A percentile compares a stretch with the other conserved stretches of the same genome.
Conservation (phyloP, 1,284 basidiomycete species). For the Heterobasidion occidentale region DNA sequence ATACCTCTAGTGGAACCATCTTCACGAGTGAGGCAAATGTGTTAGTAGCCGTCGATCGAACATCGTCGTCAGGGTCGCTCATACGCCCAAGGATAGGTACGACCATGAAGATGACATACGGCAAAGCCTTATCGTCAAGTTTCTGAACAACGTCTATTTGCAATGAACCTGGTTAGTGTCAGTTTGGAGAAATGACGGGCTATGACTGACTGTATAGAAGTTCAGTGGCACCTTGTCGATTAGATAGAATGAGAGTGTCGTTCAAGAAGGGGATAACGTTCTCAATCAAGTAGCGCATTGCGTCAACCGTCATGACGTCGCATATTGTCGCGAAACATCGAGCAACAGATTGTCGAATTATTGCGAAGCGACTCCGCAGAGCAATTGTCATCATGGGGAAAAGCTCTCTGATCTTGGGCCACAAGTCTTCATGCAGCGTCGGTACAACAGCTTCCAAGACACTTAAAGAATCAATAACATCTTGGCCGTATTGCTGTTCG, state of each 20-base stretch:
- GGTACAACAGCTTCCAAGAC: slow-evolving; percentile 81
- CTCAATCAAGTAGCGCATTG: slow-evolving; percentile 87
- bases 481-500: slow-evolving; percentile 76
- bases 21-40: slow-evolving; percentile 98
- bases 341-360: slow-evolving; percentile 85
- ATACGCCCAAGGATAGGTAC: slow-evolving; percentile 96
- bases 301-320: slow-evolving; percentile 76
- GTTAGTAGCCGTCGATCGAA: slow-evolving; percentile 89
- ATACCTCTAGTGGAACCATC: slow-evolving; percentile 95
- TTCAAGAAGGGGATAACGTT: slow-evolving; percentile 80
- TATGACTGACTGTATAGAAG: slow-evolving; percentile 75
- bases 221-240: slow-evolving; percentile 89
- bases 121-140: slow-evolving; percentile 90
- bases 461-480: slow-evolving; percentile 89
- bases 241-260: slow-evolving; percentile 70
- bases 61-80: slow-evolving; percentile 91
- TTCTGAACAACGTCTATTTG: slow-evolving; percentile 80
- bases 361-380: slow-evolving; percentile 79
- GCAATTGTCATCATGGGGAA: slow-evolving; percentile 75
- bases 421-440: slow-evolving; percentile 66
- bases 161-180: slow-evolving; percentile 5
- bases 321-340: slow-evolving; percentile 86
- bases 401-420: slow-evolving; percentile 61
- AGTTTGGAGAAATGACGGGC: neutral
- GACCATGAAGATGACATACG: slow-evolving; percentile 96